Evolutionary conservation across 768 basidiomycete genomes (phyloP).

Genomic region (Gloeophyllum trabeum): DNA sequence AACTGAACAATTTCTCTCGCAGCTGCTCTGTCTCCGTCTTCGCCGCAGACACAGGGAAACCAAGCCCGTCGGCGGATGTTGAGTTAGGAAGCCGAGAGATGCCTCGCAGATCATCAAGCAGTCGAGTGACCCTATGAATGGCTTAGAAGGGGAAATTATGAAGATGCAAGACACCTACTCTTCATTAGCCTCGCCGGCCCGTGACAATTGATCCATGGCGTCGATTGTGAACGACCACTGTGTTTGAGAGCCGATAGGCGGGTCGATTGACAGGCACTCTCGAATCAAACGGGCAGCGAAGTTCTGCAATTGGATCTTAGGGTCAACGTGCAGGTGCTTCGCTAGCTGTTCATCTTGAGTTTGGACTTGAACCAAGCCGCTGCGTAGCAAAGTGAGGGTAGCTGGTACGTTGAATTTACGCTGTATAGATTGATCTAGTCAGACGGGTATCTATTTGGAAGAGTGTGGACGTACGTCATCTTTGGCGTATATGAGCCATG

Average conservation of each 20-base stretch:
- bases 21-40: slow-evolving; percentile 69
- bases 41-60: slow-evolving; percentile 33
- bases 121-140: slow-evolving; percentile 41
- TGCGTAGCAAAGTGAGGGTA: slow-evolving; percentile 78
- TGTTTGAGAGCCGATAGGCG: slow-evolving; percentile 66
- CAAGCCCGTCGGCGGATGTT: slow-evolving; percentile 22
- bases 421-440: too few relatives aligned
- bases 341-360: slow-evolving; percentile 88
- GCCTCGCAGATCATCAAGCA: slow-evolving; percentile 78
- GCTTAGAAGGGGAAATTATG: slow-evolving; percentile 7
- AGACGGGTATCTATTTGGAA: neutral
- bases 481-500: slow-evolving; percentile 93
- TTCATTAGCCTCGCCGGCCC: slow-evolving; percentile 71
- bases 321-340: slow-evolving; percentile 70
- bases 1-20: slow-evolving; percentile 61
- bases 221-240: slow-evolving; percentile 79
- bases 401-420: slow-evolving; percentile 96
- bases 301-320: slow-evolving; percentile 63
- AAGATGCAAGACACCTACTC: slow-evolving; percentile 43
- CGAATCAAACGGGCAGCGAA: slow-evolving; percentile 80
- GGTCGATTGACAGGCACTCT: slow-evolving; percentile 75
- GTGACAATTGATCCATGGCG: slow-evolving; percentile 62
- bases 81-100: slow-evolving; percentile 38
- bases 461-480: slow-evolving; percentile 83
- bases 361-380: slow-evolving; percentile 63